Percentiles rank a stretch among this genome's conserved stretches.
Evolutionary conservation across 805 yeast genomes (phyloP).

Genomic region (Candida railenensis): DNA sequence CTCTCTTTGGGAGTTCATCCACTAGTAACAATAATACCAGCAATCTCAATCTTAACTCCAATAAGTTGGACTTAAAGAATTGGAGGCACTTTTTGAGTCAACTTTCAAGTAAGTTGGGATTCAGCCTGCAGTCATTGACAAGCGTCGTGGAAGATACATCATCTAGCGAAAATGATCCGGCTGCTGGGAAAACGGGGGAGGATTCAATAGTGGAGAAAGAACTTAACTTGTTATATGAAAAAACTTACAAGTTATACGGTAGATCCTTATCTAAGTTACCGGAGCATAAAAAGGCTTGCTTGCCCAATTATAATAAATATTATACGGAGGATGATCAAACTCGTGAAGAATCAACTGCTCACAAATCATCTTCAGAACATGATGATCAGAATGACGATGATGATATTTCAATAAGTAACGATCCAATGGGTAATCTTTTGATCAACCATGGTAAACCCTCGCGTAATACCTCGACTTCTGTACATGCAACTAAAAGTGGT

Average conservation of each 20-base stretch:
- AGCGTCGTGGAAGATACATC: constrained; percentile 18
- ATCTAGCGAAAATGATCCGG: constrained; percentile 1
- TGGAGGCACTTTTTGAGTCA: constrained; percentile 37
- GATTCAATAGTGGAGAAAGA: constrained; percentile 25
- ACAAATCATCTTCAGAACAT: constrained; percentile 19
- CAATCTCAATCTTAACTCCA: constrained; percentile 8
- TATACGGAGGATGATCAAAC: constrained; percentile 16
- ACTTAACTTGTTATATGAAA: constrained; percentile 30
- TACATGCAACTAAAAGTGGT: not conserved
- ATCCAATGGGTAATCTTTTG: constrained; percentile 39
- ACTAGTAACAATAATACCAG: constrained; percentile 19
- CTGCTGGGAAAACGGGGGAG: constrained; percentile 11
- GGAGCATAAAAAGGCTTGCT: constrained; percentile 34
- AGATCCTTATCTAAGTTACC: constrained; percentile 36
- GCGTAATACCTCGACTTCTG: not conserved
- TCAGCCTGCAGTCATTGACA: constrained; percentile 27
- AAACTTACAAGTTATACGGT: constrained; percentile 40
- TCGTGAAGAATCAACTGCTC: not conserved
- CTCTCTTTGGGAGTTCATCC: constrained; percentile 24
- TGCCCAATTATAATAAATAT: constrained; percentile 34
- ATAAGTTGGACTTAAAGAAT: constrained; percentile 28
- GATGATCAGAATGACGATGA: constrained; percentile 19
- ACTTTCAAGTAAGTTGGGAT: constrained; percentile 34
- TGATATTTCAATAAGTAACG: constrained; percentile 38
- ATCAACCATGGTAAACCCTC: constrained; percentile 26